Percentiles rank a stretch among this genome's conserved stretches.
Conservation (phyloP, 495 filamentous ascomycete species). For the Daldinia decipiens region DNA sequence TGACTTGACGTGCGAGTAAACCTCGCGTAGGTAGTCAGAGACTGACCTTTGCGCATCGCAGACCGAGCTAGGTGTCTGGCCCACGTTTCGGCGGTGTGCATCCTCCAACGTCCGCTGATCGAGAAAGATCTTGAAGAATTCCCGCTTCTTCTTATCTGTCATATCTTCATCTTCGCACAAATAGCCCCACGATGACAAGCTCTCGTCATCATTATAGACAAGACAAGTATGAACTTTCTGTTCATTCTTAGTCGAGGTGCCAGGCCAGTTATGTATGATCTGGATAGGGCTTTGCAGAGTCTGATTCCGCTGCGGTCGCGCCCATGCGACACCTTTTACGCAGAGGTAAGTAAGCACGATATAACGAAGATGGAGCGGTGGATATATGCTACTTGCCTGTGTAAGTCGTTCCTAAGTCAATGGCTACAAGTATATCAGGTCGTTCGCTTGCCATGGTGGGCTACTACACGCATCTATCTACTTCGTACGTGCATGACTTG, state of each 20-base stretch:
- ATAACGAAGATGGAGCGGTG: slow-evolving; percentile 4
- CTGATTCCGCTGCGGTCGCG: slow-evolving; percentile 29
- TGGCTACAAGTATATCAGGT: slow-evolving; percentile 67
- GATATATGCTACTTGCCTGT: slow-evolving; percentile 57
- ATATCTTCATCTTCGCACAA: slow-evolving; percentile 60
- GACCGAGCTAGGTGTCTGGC: slow-evolving; percentile 45
- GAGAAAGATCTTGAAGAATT: slow-evolving; percentile 72
- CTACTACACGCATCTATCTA: not conserved
- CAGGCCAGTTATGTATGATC: slow-evolving; percentile 70
- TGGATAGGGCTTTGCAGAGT: slow-evolving; percentile 57
- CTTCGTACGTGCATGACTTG: slow-evolving; percentile 29
- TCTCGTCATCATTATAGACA: slow-evolving; percentile 58
- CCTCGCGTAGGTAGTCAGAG: slow-evolving; percentile 62
- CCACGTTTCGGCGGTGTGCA: slow-evolving; percentile 51
- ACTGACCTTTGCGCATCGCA: slow-evolving; percentile 64
- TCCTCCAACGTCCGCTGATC: slow-evolving; percentile 53
- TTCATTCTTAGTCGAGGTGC: slow-evolving; percentile 60
- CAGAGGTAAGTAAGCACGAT: slow-evolving; percentile 6
- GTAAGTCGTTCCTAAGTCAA: slow-evolving; percentile 72
- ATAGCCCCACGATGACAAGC: slow-evolving; percentile 66
- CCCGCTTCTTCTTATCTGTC: slow-evolving; percentile 48
- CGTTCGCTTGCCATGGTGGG: slow-evolving; percentile 34
- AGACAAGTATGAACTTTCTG: slow-evolving; percentile 69
- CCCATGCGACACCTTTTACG: slow-evolving; percentile 33
- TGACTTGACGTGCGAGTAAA: slow-evolving; percentile 66